Percentiles rank a stretch among this genome's conserved stretches.
phyloP scores from a whole-genome alignment of 257 asterid species.

The Fraxinus cuspidata region DNA sequence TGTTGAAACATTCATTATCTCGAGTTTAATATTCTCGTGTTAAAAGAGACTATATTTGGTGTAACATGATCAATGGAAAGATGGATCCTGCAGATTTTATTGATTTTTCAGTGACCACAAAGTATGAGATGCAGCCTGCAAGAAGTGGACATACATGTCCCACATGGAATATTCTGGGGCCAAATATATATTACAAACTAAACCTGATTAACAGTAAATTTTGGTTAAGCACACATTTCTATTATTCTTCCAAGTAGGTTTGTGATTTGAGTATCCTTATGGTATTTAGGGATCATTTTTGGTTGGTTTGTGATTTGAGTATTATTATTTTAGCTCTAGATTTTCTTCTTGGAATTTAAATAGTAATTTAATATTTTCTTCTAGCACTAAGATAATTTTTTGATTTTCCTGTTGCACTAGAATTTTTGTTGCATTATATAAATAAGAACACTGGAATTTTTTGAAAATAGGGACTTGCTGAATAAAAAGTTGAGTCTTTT shows the following conservation, averaged over 20 bases:
- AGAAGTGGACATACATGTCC: background rate
- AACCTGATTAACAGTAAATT: background rate
- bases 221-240: background rate
- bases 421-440: background rate
- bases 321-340: background rate
- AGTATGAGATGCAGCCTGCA: background rate
- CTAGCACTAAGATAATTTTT: background rate
- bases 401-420: background rate
- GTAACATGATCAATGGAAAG: background rate
- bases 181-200: background rate
- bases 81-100: background rate
- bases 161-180: background rate
- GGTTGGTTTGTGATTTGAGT: background rate
- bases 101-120: background rate
- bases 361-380: too few relatives aligned
- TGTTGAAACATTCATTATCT: background rate
- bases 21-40: background rate
- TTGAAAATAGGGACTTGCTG: background rate
- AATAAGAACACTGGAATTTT: background rate
- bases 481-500: too few relatives aligned
- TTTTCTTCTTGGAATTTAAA: background rate
- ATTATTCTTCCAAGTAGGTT: background rate
- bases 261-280: background rate
- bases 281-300: background rate
- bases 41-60: background rate